These are phyloP conservation scores for Ailanthus altissimus DNA, from an alignment of 345 rosid species.

Conservation along the genomic window DNA sequence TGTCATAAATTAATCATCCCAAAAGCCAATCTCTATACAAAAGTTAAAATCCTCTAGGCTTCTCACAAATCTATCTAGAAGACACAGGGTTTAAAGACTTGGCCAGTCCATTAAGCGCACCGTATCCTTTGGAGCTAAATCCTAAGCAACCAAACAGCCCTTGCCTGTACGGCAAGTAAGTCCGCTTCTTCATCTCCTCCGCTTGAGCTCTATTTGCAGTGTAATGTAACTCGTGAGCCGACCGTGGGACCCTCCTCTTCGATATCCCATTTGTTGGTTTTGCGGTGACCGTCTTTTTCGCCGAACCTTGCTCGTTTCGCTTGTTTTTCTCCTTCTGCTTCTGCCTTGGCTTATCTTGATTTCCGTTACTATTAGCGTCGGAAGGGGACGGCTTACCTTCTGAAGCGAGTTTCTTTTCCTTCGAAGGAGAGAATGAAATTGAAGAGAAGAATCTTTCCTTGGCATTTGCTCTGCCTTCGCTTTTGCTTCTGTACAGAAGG, in stretches of 20 bases:
- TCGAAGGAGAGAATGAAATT: slow-evolving; percentile 19
- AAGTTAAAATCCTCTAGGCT: not conserved
- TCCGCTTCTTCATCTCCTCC: slow-evolving; percentile 57
- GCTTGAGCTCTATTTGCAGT: slow-evolving; percentile 41
- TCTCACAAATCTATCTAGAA: slow-evolving; percentile 4
- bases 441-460: slow-evolving; percentile 21
- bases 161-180: slow-evolving; percentile 45
- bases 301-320: slow-evolving; percentile 21
- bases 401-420: slow-evolving; percentile 12
- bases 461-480: slow-evolving; percentile 23
- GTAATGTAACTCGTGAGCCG: slow-evolving; percentile 55
- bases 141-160: slow-evolving; percentile 58
- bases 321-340: slow-evolving; percentile 32
- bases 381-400: slow-evolving; percentile 24
- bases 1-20: slow-evolving; percentile 8
- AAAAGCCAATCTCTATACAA: slow-evolving; percentile 4
- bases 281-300: slow-evolving; percentile 17
- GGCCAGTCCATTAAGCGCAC: slow-evolving; percentile 30
- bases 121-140: slow-evolving; percentile 38
- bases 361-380: not conserved
- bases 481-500: slow-evolving; percentile 28
- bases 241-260: slow-evolving; percentile 31
- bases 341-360: slow-evolving; percentile 19
- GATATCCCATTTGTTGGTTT: slow-evolving; percentile 40
- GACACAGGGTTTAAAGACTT: slow-evolving; percentile 26